Evolutionary conservation across 2,329 filamentous ascomycete genomes (phyloP).

Genomic region (Pestalotiopsis sp.): DNA sequence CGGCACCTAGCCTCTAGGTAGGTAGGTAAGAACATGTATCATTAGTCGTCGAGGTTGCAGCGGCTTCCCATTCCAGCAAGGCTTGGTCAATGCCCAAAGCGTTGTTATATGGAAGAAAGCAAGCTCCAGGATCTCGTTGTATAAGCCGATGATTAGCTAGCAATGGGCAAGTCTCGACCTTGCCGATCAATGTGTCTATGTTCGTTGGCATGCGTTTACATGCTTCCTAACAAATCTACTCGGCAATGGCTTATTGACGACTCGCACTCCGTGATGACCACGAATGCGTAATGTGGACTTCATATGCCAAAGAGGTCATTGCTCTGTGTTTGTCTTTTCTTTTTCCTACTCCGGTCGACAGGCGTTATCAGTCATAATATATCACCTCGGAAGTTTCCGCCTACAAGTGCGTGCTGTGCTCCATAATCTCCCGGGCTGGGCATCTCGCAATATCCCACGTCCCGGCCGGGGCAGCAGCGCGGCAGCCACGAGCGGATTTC

Average conservation of each 20-base stretch:
- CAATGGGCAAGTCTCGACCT: too few species aligned
- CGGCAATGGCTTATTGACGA: background rate
- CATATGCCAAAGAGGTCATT: background rate
- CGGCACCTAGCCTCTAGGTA: background rate
- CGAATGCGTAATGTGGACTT: background rate
- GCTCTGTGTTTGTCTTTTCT: background rate
- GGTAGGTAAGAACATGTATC: background rate
- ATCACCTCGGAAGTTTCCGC: background rate
- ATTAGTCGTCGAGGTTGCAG: background rate
- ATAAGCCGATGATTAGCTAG: background rate
- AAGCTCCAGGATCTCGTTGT: background rate
- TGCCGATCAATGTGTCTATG: too few species aligned
- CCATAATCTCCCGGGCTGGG: too few species aligned
- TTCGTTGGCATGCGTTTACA: background rate
- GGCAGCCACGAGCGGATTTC: background rate
- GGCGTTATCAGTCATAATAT: background rate
- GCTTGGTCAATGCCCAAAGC: background rate
- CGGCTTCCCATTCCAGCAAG: background rate
- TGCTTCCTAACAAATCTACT: background rate
- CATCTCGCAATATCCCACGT: too few species aligned
- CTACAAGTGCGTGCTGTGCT: too few species aligned
- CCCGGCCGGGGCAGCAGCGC: background rate
- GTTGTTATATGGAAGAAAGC: background rate
- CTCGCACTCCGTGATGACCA: background rate
- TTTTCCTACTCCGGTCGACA: background rate